Evolutionary conservation across 352 stramenopile species (phyloP).

Genomic region (Globisporangium sylvaticum): DNA sequence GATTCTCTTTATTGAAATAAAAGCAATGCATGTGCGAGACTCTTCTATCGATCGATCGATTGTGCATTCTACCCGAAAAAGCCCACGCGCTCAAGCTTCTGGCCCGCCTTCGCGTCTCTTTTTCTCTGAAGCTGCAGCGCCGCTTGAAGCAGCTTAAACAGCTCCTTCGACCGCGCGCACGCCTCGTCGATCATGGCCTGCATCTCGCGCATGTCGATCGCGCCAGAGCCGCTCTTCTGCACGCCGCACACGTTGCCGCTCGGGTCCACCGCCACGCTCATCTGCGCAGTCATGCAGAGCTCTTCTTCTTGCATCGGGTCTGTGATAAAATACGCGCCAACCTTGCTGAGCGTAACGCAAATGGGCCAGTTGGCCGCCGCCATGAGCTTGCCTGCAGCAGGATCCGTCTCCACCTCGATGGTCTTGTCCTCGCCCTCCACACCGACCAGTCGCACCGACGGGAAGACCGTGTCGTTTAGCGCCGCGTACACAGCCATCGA

Average conservation of each 20-base stretch:
- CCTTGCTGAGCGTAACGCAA: slow-evolving; percentile 73
- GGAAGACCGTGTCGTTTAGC: slow-evolving; percentile 75
- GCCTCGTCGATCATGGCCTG: slow-evolving; percentile 78
- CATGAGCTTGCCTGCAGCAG: slow-evolving; percentile 54
- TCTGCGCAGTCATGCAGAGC: slow-evolving; percentile 67
- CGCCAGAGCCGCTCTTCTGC: slow-evolving; percentile 68
- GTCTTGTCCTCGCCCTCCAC: slow-evolving; percentile 74
- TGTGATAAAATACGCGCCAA: slow-evolving; percentile 63
- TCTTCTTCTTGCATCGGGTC: slow-evolving; percentile 75
- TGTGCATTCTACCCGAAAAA: slow-evolving; percentile 45
- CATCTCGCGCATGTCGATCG: slow-evolving; percentile 72
- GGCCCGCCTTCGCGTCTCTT: slow-evolving; percentile 38
- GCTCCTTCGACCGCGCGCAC: slow-evolving; percentile 52
- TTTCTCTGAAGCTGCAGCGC: slow-evolving; percentile 49
- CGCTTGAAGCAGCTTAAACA: slow-evolving; percentile 53
- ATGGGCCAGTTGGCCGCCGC: slow-evolving; percentile 55
- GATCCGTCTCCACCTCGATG: slow-evolving; percentile 74
- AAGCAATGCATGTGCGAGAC: slow-evolving; percentile 4
- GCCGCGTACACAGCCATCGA: slow-evolving; percentile 81
- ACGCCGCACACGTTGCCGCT: slow-evolving; percentile 58
- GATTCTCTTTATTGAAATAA: background rate
- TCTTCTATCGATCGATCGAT: too few relatives aligned
- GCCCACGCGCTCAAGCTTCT: slow-evolving; percentile 56
- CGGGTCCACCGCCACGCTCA: slow-evolving; percentile 67
- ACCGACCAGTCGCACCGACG: slow-evolving; percentile 59